Evolutionary conservation across 2,329 filamentous ascomycete genomes (phyloP).

Genomic region (Blastomyces gilchristii): DNA sequence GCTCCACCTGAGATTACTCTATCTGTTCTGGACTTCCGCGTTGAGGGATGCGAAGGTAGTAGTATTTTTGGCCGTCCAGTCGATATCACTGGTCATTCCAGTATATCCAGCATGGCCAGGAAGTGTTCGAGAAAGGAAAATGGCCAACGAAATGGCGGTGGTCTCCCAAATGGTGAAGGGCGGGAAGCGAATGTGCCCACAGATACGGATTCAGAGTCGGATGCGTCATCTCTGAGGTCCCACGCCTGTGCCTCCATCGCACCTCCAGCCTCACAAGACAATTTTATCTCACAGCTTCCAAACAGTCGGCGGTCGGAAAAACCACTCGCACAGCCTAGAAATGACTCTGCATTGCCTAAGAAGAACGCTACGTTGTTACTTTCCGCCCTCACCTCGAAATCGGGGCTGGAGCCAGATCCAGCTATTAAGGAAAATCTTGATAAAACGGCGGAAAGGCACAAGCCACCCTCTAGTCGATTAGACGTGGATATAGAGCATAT

Average conservation of each 20-base stretch:
- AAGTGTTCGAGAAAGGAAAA: neutral
- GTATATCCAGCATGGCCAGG: constrained; percentile 8
- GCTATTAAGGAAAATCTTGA: no score
- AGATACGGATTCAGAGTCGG: constrained; percentile 4
- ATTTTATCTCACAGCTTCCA: neutral
- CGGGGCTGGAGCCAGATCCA: neutral
- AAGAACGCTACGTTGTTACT: neutral
- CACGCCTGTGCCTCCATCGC: neutral
- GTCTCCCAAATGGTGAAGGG: neutral
- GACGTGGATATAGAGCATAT: neutral
- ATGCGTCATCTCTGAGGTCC: constrained; percentile 3
- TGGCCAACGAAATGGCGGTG: neutral
- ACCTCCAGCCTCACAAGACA: neutral
- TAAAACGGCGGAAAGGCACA: no score
- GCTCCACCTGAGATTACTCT: constrained; percentile 16
- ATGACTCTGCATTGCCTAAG: neutral
- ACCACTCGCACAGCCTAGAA: neutral
- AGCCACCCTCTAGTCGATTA: neutral
- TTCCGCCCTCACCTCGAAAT: constrained; percentile 1
- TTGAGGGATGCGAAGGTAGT: constrained; percentile 21
- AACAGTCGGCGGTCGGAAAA: neutral
- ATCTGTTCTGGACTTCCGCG: constrained; percentile 18
- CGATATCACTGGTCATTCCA: constrained; percentile 13
- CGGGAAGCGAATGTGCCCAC: neutral
- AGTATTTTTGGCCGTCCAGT: constrained; percentile 20